These are phyloP conservation scores for Saturnispora zaruensis DNA, from an alignment of 805 yeast species.

Conservation along the genomic window DNA sequence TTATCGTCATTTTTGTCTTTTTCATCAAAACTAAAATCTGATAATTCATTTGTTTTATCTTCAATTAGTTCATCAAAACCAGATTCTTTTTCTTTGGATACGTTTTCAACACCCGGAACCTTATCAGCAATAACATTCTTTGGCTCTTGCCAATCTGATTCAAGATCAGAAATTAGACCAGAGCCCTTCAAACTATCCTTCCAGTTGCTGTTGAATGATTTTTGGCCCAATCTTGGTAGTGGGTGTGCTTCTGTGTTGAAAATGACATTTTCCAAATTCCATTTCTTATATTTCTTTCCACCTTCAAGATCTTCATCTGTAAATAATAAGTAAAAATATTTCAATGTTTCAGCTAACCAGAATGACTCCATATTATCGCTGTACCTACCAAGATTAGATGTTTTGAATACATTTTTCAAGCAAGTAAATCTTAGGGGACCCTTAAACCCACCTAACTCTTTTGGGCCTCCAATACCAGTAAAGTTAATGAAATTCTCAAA, in stretches of 20 bases:
- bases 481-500: slow-evolving; percentile 60
- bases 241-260: slow-evolving; percentile 95
- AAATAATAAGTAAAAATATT: slow-evolving; percentile 72
- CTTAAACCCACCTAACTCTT: slow-evolving; percentile 31
- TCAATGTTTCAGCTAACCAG: slow-evolving; percentile 91
- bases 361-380: slow-evolving; percentile 81
- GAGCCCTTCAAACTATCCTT: slow-evolving; percentile 23
- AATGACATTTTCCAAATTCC: slow-evolving; percentile 62
- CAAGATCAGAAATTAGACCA: background rate
- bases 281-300: slow-evolving; percentile 32
- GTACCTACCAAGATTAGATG: background rate
- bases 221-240: slow-evolving; percentile 60
- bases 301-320: slow-evolving; percentile 37
- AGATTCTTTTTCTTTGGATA: background rate
- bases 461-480: slow-evolving; percentile 30
- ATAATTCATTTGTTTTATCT: background rate
- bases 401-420: slow-evolving; percentile 39
- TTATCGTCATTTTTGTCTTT: background rate
- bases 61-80: background rate
- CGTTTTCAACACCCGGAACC: background rate
- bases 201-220: slow-evolving; percentile 56
- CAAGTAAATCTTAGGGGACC: slow-evolving; percentile 45
- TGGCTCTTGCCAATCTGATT: background rate
- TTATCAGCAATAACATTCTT: background rate
- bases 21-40: background rate